These are phyloP conservation scores for Saprolegnia diclina DNA, from an alignment of 352 stramenopile species.

Conservation along the genomic window DNA sequence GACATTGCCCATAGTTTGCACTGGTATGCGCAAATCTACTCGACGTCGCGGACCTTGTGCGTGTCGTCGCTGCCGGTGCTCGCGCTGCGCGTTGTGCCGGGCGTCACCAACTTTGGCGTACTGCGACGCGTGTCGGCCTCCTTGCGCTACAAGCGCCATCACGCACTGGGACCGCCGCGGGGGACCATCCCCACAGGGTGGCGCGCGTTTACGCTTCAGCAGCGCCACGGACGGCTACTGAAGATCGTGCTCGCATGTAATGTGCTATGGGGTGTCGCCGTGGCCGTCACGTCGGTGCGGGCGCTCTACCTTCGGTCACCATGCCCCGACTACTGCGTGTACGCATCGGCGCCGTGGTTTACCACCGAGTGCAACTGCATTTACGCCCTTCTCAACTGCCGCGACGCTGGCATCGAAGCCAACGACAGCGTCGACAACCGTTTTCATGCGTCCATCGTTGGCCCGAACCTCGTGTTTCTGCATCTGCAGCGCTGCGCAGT, in stretches of 20 bases:
- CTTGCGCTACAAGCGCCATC: neutral
- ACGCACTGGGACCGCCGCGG: neutral
- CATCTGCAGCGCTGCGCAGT: neutral
- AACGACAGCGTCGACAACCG: neutral
- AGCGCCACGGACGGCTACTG: neutral
- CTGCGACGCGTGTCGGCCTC: neutral
- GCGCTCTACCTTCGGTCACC: neutral
- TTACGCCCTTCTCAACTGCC: conserved; percentile 2
- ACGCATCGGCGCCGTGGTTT: conserved; percentile 8
- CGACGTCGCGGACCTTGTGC: neutral
- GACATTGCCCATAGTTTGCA: neutral
- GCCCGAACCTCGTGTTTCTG: neutral
- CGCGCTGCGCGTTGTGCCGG: neutral
- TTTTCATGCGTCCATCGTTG: neutral
- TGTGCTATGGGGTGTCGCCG: neutral
- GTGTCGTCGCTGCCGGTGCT: neutral
- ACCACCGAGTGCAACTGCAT: conserved; percentile 15
- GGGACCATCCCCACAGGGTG: neutral
- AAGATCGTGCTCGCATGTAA: neutral
- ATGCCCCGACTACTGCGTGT: neutral
- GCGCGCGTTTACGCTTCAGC: neutral
- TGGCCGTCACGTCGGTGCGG: neutral
- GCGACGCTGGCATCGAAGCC: neutral
- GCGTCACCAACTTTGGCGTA: neutral
- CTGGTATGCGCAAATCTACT: neutral